A percentile compares a stretch with the other conserved stretches of the same genome.
These are phyloP conservation scores for Amorphotheca resinae DNA, from an alignment of 495 filamentous ascomycete species.

Conservation along the genomic window DNA sequence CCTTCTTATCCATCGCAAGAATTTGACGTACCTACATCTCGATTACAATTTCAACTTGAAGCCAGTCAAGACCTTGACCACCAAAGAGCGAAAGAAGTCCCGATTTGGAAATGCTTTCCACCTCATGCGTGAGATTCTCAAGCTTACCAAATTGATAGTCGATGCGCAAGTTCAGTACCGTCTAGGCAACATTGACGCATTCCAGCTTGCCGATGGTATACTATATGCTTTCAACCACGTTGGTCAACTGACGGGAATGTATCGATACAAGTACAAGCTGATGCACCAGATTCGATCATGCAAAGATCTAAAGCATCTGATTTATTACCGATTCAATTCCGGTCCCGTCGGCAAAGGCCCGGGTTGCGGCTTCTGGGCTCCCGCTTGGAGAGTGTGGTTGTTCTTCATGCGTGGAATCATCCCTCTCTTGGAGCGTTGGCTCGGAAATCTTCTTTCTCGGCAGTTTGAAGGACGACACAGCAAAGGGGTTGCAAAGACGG, in stretches of 20 bases:
- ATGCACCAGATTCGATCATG: constrained; percentile 99
- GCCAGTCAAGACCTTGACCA: constrained; percentile 96
- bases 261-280: constrained; percentile 99
- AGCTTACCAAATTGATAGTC: constrained; percentile 93
- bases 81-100: constrained; percentile 99
- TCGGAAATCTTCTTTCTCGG: constrained; percentile 89
- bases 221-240: constrained; percentile 99
- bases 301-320: constrained; percentile 98
- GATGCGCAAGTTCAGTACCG: constrained; percentile 98
- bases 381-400: constrained; percentile 98
- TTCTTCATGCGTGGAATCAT: constrained; percentile 99
- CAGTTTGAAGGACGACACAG: constrained; percentile 99
- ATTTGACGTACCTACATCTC: constrained; percentile 94
- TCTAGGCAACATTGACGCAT: constrained; percentile 96
- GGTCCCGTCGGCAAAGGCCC: constrained; percentile 96
- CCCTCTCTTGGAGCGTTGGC: constrained; percentile 91
- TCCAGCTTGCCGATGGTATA: constrained; percentile 97
- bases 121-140: constrained; percentile 97
- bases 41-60: constrained; percentile 99
- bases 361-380: constrained; percentile 98
- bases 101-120: constrained; percentile 99
- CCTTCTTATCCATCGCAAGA: constrained; percentile 94
- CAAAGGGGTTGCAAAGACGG: constrained; percentile 98
- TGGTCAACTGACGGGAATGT: constrained; percentile 98
- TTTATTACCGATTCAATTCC: constrained; percentile 99